Evolutionary conservation across 768 basidiomycete genomes (phyloP), one percentile per base, ranked within the genome.

Genomic region (Phlegmacium glaucopus): DNA sequence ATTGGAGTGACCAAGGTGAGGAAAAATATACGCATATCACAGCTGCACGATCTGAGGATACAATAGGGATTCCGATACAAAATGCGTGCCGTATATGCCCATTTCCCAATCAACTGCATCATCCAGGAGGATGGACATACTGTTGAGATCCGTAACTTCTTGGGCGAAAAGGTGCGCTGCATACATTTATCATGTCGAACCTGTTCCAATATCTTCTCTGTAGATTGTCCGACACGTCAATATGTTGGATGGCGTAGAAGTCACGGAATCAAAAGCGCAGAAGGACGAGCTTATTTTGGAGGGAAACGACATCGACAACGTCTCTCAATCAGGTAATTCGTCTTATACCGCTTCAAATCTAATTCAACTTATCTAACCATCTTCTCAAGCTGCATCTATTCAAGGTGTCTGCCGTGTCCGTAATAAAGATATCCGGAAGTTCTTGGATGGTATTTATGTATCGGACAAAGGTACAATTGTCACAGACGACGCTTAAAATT

Each of bases 371-470:
- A 38, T 32, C 36, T 35, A 50, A 39, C 39, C 26, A 18, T 48
- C 25, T 44, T 2, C 40, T 15, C 16, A 52, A 86, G 93, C 96
- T 51, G 96, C 96, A 39, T 90, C 90, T 35, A 98, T 99, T 66
- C 96, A 98, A 68, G 94, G 94, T 58, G 78, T 87, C 52, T 96
- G 93, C 77, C 83, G 87, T 58, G 96, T 99, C 63, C 88, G 92
- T 71, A 96, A 98, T 87, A 99, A 99, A 79, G 95, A 95, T 79
- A 97, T 98, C 73, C 92, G 95, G 62, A 96, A 97, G 79, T 96
- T 97, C 80, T 77, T 96, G 67, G 91, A 94, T 65, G 89, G 91
- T 68, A 82, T 94, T 72, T 93, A 93, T 60, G 90, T 93, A 51
- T 93, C 91, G 30, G 86, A 87, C 61, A 85, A 81, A 74, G 80